These are phyloP conservation scores for Colletotrichum salicis DNA, from an alignment of 2,329 filamentous ascomycete species.

Conservation along the genomic window DNA sequence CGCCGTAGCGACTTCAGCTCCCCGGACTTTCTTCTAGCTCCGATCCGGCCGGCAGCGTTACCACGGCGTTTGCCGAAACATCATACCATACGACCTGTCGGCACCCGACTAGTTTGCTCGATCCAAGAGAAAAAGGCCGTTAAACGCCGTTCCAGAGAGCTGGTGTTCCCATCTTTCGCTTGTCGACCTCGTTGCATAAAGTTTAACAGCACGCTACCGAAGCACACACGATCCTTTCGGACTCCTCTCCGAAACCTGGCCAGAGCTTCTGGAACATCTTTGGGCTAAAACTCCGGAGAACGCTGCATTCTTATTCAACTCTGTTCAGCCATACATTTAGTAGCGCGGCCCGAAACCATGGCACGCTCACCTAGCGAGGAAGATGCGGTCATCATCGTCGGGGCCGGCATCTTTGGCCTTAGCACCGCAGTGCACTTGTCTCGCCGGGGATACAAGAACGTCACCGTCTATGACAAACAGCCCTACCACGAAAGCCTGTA, in stretches of 20 bases:
- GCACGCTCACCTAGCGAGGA: slow-evolving; percentile 7
- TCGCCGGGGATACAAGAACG: slow-evolving; percentile 55
- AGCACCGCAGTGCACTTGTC: slow-evolving; percentile 43
- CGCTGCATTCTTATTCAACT: neutral
- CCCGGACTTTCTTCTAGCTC: neutral
- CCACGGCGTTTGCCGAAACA: neutral
- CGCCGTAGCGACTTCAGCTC: neutral
- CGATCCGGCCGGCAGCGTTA: neutral
- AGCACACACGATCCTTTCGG: neutral
- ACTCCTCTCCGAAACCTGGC: neutral
- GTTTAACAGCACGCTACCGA: neutral
- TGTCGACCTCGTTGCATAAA: neutral
- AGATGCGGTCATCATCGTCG: slow-evolving; percentile 42
- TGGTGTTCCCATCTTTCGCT: neutral
- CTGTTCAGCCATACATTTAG: neutral
- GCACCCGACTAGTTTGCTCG: neutral
- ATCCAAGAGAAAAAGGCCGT: neutral
- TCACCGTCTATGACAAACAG: slow-evolving; percentile 61
- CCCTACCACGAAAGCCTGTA: slow-evolving; percentile 53
- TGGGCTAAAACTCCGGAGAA: neutral
- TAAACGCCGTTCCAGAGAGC: neutral
- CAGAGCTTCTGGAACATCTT: neutral
- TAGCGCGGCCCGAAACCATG: neutral
- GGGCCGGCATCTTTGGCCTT: slow-evolving; percentile 45
- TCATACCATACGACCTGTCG: neutral